Conservation (phyloP, 1,284 basidiomycete species). For the Waitea zeae region DNA sequence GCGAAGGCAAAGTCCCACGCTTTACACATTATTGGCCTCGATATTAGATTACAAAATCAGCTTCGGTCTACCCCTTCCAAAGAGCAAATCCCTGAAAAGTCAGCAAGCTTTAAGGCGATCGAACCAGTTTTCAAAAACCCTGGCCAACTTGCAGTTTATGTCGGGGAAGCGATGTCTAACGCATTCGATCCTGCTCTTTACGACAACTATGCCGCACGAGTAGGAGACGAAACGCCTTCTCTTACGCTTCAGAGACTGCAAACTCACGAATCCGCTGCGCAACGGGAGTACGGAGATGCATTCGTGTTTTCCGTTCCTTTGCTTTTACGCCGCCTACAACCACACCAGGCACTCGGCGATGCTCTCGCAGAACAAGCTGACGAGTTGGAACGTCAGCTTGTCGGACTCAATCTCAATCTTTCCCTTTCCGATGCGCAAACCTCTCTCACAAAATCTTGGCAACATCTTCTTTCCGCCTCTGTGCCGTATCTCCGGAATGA, state of each 20-base stretch:
- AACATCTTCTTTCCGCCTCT: conserved; percentile 47
- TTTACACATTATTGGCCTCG: conserved; percentile 51
- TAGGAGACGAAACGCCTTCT: conserved; percentile 30
- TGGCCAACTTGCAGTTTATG: conserved; percentile 41
- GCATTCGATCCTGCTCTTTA: conserved; percentile 58
- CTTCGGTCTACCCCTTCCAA: conserved; percentile 20
- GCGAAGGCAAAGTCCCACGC: conserved; percentile 62
- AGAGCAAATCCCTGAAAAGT: conserved; percentile 21
- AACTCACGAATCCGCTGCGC: conserved; percentile 38
- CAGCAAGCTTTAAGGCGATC: conserved; percentile 40
- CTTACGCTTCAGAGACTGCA: conserved; percentile 48
- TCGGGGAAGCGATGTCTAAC: conserved; percentile 49
- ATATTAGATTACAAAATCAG: conserved; percentile 48
- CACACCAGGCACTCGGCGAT: conserved; percentile 22
- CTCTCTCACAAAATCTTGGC: conserved; percentile 65
- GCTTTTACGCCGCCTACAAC: conserved; percentile 33
- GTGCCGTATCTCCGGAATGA: conserved; percentile 50
- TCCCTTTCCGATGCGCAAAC: conserved; percentile 72
- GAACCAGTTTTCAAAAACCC: conserved; percentile 36
- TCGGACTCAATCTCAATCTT: conserved; percentile 69
- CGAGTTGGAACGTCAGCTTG: conserved; percentile 29
- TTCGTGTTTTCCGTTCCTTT: conserved; percentile 53
- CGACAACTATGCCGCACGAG: conserved; percentile 28
- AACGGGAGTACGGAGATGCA: conserved; percentile 66
- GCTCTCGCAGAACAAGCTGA: conserved; percentile 23